These are phyloP conservation scores for Favolaschia claudopus DNA, from an alignment of 768 basidiomycete species.

Conservation along the genomic window DNA sequence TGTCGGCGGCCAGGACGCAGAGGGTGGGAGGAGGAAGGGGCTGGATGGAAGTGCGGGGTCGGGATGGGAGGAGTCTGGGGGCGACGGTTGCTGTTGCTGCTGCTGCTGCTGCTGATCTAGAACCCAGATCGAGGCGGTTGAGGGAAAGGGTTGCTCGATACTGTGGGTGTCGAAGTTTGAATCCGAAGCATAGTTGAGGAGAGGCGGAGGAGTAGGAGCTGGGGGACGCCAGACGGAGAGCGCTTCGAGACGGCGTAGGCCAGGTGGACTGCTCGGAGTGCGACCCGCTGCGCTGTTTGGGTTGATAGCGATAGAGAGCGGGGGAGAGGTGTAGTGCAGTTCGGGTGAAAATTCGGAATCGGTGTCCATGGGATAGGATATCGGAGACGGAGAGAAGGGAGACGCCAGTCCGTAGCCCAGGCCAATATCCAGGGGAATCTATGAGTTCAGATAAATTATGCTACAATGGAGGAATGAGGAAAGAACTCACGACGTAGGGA, in stretches of 20 bases:
- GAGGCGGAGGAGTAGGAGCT: not conserved
- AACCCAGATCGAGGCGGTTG: conserved; percentile 35
- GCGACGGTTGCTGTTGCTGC: too few relatives aligned
- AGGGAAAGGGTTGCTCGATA: conserved; percentile 32
- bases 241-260: conserved; percentile 11
- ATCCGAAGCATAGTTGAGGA: conserved; percentile 3
- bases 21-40: not conserved
- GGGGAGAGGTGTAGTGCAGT: conserved; percentile 1
- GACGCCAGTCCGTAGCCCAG: conserved; percentile 20
- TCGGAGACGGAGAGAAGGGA: conserved; percentile 20
- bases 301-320: not conserved
- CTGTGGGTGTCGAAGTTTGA: conserved; percentile 21
- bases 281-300: too few relatives aligned
- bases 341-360: not conserved
- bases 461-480: not conserved
- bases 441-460: not conserved
- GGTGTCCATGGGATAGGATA: conserved; percentile 2
- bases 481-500: conserved; percentile 1
- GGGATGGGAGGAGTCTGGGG: too few relatives aligned
- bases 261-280: conserved; percentile 8
- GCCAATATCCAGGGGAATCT: conserved; percentile 10
- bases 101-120: too few relatives aligned
- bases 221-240: conserved; percentile 14
- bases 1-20: conserved; percentile 7
- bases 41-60: not conserved